A percentile compares a stretch with the other conserved stretches of the same genome.
Conservation (phyloP, 1,284 basidiomycete species). For the Trametes hirsuta region DNA sequence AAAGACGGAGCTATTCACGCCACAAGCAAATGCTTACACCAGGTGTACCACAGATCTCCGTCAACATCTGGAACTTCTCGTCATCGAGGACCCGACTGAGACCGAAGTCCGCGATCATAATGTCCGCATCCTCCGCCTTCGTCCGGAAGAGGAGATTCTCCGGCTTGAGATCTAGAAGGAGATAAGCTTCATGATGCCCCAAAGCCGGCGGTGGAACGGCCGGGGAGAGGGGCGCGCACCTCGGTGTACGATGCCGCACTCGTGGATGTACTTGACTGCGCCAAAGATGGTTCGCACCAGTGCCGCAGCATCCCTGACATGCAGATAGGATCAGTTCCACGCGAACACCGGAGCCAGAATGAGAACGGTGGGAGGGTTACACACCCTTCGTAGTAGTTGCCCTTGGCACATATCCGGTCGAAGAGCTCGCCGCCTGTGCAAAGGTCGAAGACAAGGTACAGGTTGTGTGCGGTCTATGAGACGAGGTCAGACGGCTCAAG, state of each 20-base stretch:
- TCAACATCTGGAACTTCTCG: constrained; percentile 85
- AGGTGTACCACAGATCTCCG: constrained; percentile 94
- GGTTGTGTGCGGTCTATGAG: constrained; percentile 84
- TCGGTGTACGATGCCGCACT: constrained; percentile 94
- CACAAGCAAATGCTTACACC: constrained; percentile 49
- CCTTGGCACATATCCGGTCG: constrained; percentile 97
- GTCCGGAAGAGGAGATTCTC: constrained; percentile 97
- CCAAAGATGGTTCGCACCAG: constrained; percentile 87
- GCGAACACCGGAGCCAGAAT: not conserved
- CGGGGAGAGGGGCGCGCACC: constrained; percentile 47
- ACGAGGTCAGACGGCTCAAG: not conserved
- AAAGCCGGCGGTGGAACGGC: not conserved
- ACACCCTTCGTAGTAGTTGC: constrained; percentile 93
- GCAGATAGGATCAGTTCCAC: not conserved
- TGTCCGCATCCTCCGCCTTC: constrained; percentile 88
- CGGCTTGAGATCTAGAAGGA: constrained; percentile 83
- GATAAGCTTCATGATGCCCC: not conserved
- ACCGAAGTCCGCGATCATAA: constrained; percentile 98
- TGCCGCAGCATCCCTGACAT: constrained; percentile 81
- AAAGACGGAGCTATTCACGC: not conserved
- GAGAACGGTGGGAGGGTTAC: constrained; percentile 31
- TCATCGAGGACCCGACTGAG: constrained; percentile 90
- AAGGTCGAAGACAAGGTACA: constrained; percentile 94
- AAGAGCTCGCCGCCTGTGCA: constrained; percentile 99
- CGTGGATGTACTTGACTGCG: constrained; percentile 92